These are phyloP conservation scores for Artemisia argyi DNA, from an alignment of 129 eudicot genomes.

Conservation along the genomic window DNA sequence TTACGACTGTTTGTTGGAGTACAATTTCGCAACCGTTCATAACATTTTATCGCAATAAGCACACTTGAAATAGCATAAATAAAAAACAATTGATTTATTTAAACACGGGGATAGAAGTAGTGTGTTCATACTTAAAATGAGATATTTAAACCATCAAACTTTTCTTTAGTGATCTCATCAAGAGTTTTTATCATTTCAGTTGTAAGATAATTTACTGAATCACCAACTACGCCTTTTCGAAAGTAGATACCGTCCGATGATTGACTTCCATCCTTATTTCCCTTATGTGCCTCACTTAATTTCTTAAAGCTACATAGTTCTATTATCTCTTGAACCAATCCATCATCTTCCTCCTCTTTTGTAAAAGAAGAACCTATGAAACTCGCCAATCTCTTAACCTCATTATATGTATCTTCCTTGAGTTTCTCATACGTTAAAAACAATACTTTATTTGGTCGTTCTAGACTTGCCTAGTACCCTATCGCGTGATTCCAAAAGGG, in stretches of 20 bases:
- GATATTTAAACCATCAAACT: not conserved
- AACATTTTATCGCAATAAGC: no score
- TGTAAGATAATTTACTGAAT: not conserved
- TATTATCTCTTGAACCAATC: not conserved
- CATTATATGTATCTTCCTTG: not conserved
- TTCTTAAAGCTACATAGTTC: not conserved
- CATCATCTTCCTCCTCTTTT: conserved; percentile 9
- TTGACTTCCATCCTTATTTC: not conserved
- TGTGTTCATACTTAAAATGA: no score
- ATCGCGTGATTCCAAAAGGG: conserved; percentile 26
- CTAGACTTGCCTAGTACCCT: conserved; percentile 27
- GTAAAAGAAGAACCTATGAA: not conserved
- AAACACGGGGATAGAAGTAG: no score
- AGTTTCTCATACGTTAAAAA: not conserved
- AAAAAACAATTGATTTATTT: no score
- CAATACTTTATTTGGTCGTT: conserved; percentile 17
- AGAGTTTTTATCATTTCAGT: not conserved
- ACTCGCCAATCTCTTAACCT: not conserved
- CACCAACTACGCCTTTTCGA: not conserved
- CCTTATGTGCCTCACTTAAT: not conserved
- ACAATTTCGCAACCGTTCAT: no score
- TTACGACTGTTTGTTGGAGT: no score
- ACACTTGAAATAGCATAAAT: no score
- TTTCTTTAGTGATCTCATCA: not conserved
- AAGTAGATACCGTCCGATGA: not conserved